Base-by-base conservation (phyloP, 768 basidiomycete species). In the Lyophyllum atratum region DNA sequence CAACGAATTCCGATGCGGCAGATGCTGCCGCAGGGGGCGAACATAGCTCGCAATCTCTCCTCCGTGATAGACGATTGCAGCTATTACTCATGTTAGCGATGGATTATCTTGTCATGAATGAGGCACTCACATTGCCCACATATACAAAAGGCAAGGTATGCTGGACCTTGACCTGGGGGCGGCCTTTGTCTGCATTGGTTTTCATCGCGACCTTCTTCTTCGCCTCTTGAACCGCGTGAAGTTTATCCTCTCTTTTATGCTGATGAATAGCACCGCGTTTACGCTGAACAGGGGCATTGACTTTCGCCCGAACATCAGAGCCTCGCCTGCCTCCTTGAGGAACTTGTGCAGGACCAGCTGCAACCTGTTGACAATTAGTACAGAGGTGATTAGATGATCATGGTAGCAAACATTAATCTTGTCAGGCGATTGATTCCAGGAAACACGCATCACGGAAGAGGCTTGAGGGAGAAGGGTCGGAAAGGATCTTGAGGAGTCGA, bases 51-150 rank as follows among this genome's bases (percentile, higher is more conserved):
- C 25, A 84, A 67, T 9, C 68, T 63, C 5, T 64, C 59, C 45
- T 72, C 67, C 19, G 68, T 74, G 47, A 79, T 74, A 2, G 67
- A 61, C 10, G 76, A 70, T 42, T 72, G 65, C 28, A 79, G 47
- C 75, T 78, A 58, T 55, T 45, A 50, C 52, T n/a, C 8, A 19
- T 12, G 15, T 53, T n/a, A 44, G 49, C 45, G 43, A 29, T 11
- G 22, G 45, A 44, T 51, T 8, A 24, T 42, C 47, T 31, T 10
- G 9, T 34, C 6, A 5, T 12, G 19, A 33, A 46, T 17, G 7
- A 49, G 22, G 11, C 14, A 73, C 85, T 59, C 62, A 89, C 88
- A 65, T 89, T 89, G 39, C 88, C 87, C 19, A 87, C 82, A 61
- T 75, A 88, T 22, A 84, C 76, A 56, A 72, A 74, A 29, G 66